Base-by-base conservation (phyloP, 176 grass and related monocot genomes). In the Aegilops longissima region DNA sequence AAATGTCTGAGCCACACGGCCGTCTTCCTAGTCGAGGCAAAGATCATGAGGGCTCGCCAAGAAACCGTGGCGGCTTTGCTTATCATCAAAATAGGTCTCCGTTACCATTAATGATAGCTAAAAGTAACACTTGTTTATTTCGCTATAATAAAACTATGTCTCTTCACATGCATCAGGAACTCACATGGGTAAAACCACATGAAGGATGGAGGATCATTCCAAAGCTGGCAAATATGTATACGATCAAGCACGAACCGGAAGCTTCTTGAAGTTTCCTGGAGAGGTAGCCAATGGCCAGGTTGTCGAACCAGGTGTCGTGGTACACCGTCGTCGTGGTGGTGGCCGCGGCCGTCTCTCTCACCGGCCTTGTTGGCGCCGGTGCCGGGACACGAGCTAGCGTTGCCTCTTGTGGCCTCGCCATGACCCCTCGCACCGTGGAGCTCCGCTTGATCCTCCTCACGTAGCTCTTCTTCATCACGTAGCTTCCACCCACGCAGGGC, bases 231-330 rank as follows among this genome's bases (percentile, higher is more conserved):
- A 33, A 27, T 52, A 54, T n/a, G 11, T 76, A 4, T 11, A 47
- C 16, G 17, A 14, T 14, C 0, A 0, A 14, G 17, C 6, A 67
- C 61, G 51, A 73, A 98, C 93, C 97, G 18, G 92, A 86, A 24
- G 92, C 90, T 34, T 87, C 74, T 86, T 97, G 92, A 79, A 99
- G 79, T 75, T 90, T 90, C 75, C 70, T 31, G 1, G 94, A 96
- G 17, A 99, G 79, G 91, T 95, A 90, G 8, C 11, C 89, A 44
- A 99, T 99, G 21, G 94, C 97, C 16, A 99, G 77, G 67, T 75
- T 93, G 76, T 99, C 90, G 79, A 97, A 89, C 92, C 97, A 99
- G 83, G 63, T 93, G 87, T 99, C 97, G 11, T 21, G n/a, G 83
- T 99, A 93, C 81, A 63, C 83, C 14, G 81, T 84, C 9, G 31